Evolutionary conservation across 2,329 filamentous ascomycete genomes (phyloP), one percentile per base, ranked within the genome.

Genomic region (Ophiocordyceps camponoti-leonardi): DNA sequence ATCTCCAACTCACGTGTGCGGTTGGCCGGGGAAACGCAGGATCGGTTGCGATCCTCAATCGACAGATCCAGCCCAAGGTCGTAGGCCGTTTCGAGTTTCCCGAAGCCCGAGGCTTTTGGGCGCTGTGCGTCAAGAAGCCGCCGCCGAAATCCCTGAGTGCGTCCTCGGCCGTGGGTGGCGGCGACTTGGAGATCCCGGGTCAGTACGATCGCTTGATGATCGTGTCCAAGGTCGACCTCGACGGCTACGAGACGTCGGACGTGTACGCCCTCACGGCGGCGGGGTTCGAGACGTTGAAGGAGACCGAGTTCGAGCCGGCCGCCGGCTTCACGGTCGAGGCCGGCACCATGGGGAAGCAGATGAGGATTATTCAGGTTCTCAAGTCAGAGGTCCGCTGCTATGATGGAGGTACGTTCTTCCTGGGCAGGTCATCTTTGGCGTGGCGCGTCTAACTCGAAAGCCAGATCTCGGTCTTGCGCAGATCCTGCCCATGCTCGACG

Each of bases 401-500:
- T 54, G 88, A 96, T 60, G 81, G 81, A 62, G 81, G 86, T 90
- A 62, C 72, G 80, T 70, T 42, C 46, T 33, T 33, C 2, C 3
- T 39, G 6, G 3, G 6, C 2, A n/a, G 35, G 18, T 16, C 35
- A 37, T 31, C 18, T 5, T 33, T 28, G 33, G 2, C 2, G 28
- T 2, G 28, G 28, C 10, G 13, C 28, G 10, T 39, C 54, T 59
- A 26, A 60, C 6, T 47, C 10, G 16, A 0, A 8, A n/a, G 26
- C 1, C 55, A 86, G 86, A 94, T 60, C 75, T 98, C 48, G 85
- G 83, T 12, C 72, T 98, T 45, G 81, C 81, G 42, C 90, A 96
- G 56, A 96, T 98, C 46, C 73, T 95, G 44, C 86, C 88, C 1
- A 86, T 96, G 74, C 76, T 86, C 49, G 92, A 96, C 54, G 92